Evolutionary conservation across 2,329 filamentous ascomycete species (phyloP).

Genomic region (Arthrocladium fulminans): DNA sequence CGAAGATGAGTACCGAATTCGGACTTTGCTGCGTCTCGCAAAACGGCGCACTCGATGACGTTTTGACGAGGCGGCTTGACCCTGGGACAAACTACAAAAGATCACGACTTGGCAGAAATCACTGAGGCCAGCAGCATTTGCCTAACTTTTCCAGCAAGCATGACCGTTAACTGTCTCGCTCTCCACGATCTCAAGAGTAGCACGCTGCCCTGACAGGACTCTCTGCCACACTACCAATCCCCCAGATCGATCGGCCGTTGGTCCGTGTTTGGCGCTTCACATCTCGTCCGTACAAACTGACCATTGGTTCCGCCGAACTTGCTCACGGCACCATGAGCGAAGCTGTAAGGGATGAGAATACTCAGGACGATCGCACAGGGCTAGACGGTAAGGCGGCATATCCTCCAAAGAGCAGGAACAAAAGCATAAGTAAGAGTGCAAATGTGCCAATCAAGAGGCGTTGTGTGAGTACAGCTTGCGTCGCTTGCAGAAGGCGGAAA

Average conservation of each 20-base stretch:
- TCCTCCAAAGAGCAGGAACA: constrained; percentile 24
- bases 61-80: too few species aligned
- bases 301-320: too few species aligned
- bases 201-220: neutral
- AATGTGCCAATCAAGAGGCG: constrained; percentile 50
- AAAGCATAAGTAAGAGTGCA: constrained; percentile 26
- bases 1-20: too few species aligned
- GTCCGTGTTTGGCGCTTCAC: too few species aligned
- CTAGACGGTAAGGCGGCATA: neutral
- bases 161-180: neutral
- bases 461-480: constrained; percentile 76
- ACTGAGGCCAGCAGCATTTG: too few species aligned
- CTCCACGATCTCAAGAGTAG: neutral
- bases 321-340: neutral
- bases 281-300: too few species aligned
- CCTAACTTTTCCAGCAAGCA: too few species aligned
- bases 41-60: too few species aligned
- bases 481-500: constrained; percentile 67
- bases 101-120: too few species aligned
- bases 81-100: too few species aligned
- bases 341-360: neutral
- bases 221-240: neutral
- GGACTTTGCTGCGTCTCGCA: too few species aligned
- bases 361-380: neutral
- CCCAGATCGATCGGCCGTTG: neutral